A percentile compares a stretch with the other conserved stretches of the same genome.
These are phyloP conservation scores for Xerocomus spinulosus DNA, from an alignment of 768 basidiomycete genomes.

Conservation along the genomic window DNA sequence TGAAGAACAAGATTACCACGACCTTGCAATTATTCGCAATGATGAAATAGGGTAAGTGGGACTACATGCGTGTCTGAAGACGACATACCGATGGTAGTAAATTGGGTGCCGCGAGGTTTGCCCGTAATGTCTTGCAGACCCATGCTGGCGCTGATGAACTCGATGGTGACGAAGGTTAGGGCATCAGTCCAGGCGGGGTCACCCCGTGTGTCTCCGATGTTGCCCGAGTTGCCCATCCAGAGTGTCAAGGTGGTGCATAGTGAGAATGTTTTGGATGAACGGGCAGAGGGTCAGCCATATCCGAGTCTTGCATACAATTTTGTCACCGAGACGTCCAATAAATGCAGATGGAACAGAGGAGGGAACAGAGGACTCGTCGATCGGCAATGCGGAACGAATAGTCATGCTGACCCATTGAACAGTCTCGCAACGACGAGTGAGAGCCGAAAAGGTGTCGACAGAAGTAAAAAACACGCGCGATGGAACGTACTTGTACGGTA, in stretches of 20 bases:
- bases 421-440: conserved; percentile 71
- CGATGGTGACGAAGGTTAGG: conserved; percentile 64
- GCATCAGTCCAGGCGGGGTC: conserved; percentile 68
- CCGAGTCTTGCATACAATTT: conserved; percentile 66
- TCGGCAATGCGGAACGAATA: conserved; percentile 72
- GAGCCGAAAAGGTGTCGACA: background rate
- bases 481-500: conserved; percentile 50
- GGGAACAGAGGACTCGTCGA: conserved; percentile 74
- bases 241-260: conserved; percentile 67
- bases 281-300: conserved; percentile 71
- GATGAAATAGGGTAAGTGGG: conserved; percentile 73
- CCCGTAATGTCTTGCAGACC: conserved; percentile 86
- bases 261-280: conserved; percentile 69
- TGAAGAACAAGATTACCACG: conserved; percentile 61
- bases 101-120: conserved; percentile 75
- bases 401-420: conserved; percentile 53
- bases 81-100: conserved; percentile 65
- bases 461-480: no score
- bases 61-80: conserved; percentile 49
- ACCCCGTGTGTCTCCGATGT: conserved; percentile 50
- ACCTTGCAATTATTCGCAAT: conserved; percentile 66
- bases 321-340: conserved; percentile 78
- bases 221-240: conserved; percentile 61
- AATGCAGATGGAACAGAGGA: conserved; percentile 75
- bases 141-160: conserved; percentile 69